These are phyloP conservation scores for Fusarium clavum DNA, from an alignment of 2,329 filamentous ascomycete species.

Conservation along the genomic window DNA sequence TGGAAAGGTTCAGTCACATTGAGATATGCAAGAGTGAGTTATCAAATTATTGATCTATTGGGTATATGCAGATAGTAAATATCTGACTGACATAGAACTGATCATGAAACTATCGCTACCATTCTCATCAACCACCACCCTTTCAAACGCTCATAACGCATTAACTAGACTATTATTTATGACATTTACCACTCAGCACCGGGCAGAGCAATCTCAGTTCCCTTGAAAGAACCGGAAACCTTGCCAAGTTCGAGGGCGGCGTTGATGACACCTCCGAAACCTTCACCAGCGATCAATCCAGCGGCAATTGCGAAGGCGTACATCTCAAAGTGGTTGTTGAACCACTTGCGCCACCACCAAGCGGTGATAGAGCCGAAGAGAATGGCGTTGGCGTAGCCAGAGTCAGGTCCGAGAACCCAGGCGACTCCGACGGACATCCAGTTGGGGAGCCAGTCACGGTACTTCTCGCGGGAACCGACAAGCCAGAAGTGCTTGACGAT, in stretches of 20 bases:
- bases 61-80: slow-evolving; percentile 10
- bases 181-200: slow-evolving; percentile 21
- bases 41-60: slow-evolving; percentile 3
- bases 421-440: slow-evolving; percentile 71
- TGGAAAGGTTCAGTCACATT: not conserved
- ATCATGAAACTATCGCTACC: slow-evolving; percentile 2
- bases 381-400: slow-evolving; percentile 67
- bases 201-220: slow-evolving; percentile 33
- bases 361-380: slow-evolving; percentile 65
- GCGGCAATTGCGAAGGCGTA: slow-evolving; percentile 71
- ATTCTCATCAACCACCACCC: not conserved
- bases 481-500: slow-evolving; percentile 66
- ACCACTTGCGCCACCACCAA: slow-evolving; percentile 66
- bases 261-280: slow-evolving; percentile 71
- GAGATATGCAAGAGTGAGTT: not conserved
- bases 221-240: slow-evolving; percentile 46
- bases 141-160: slow-evolving; percentile 14
- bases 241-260: slow-evolving; percentile 58
- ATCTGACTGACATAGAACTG: not conserved
- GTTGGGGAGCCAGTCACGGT: slow-evolving; percentile 69
- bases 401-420: slow-evolving; percentile 67
- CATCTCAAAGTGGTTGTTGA: slow-evolving; percentile 62
- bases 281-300: slow-evolving; percentile 72
- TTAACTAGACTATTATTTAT: slow-evolving; percentile 6
- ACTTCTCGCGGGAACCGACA: slow-evolving; percentile 63